Percentiles rank a stretch among this genome's conserved stretches.
Conservation (phyloP, 192 early-diverging fungal genomes). For the Haplosporangium gracile region DNA sequence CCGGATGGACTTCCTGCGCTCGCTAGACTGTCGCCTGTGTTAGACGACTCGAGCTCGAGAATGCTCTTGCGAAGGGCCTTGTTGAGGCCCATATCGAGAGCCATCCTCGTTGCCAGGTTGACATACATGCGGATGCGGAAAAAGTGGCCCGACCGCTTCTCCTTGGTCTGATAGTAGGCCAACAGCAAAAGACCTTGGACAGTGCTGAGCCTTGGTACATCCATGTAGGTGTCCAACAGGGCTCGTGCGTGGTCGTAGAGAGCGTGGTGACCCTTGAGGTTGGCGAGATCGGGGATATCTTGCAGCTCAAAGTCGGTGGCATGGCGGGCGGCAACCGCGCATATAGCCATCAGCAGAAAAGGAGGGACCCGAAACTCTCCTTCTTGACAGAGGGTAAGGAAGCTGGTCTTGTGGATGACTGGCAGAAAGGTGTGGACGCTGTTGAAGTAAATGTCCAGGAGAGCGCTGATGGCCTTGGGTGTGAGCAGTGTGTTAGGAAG, state of each 20-base stretch:
- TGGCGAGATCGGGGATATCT: constrained; percentile 46
- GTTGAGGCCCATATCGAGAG: constrained; percentile 75
- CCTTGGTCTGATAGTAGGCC: constrained; percentile 64
- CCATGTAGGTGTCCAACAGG: constrained; percentile 63
- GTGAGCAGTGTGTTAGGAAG: constrained; percentile 36
- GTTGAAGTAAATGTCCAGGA: constrained; percentile 66
- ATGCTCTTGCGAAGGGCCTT: constrained; percentile 20
- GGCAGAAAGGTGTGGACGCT: constrained; percentile 69
- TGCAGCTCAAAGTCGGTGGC: constrained; percentile 52
- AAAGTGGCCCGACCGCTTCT: constrained; percentile 61
- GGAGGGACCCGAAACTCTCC: constrained; percentile 56
- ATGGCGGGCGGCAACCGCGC: constrained; percentile 61
- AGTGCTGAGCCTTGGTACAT: constrained; percentile 64
- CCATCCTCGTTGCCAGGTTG: constrained; percentile 75
- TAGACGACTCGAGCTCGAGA: constrained; percentile 23
- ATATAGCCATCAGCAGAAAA: constrained; percentile 68
- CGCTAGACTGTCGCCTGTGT: constrained; percentile 23
- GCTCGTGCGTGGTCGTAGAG: constrained; percentile 45
- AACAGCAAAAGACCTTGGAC: constrained; percentile 66
- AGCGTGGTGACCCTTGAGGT: constrained; percentile 44
- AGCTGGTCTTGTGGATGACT: constrained; percentile 68
- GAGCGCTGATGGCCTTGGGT: constrained; percentile 44
- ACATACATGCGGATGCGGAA: constrained; percentile 65
- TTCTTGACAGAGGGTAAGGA: constrained; percentile 57
- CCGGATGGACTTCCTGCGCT: not conserved